A percentile compares a stretch with the other conserved stretches of the same genome.
Conservation (phyloP, 1,139 yeast genomes). For the Yarrowia galli region DNA sequence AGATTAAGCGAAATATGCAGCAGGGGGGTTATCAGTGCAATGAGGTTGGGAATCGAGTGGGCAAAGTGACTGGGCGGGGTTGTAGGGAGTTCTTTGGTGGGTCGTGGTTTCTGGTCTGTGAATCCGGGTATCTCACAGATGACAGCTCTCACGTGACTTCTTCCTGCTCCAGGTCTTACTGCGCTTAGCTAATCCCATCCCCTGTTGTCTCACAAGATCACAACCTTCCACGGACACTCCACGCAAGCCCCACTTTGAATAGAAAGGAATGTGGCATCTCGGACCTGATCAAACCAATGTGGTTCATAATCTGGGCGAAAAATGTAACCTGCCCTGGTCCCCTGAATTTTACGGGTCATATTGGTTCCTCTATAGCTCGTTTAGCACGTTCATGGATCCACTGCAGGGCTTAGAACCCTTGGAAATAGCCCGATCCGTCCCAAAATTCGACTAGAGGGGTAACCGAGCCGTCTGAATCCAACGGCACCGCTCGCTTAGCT, state of each 20-base stretch:
- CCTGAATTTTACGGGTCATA: not conserved
- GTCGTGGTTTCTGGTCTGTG: no score
- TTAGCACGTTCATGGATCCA: not conserved
- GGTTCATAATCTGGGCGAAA: not conserved
- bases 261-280: not conserved
- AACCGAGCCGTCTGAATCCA: not conserved
- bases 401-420: not conserved
- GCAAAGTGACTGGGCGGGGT: no score
- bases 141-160: no score
- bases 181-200: no score
- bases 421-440: not conserved
- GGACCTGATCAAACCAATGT: not conserved
- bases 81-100: no score
- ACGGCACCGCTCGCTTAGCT: not conserved
- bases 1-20: no score
- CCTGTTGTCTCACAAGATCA: no score
- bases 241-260: not conserved
- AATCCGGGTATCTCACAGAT: no score
- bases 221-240: no score
- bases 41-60: no score
- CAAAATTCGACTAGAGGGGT: not conserved
- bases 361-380: not conserved
- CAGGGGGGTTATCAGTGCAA: no score
- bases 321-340: not conserved
- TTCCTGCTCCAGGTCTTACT: no score